Conservation (phyloP, 768 basidiomycete species). For the Boletus rufocinnamomeus region DNA sequence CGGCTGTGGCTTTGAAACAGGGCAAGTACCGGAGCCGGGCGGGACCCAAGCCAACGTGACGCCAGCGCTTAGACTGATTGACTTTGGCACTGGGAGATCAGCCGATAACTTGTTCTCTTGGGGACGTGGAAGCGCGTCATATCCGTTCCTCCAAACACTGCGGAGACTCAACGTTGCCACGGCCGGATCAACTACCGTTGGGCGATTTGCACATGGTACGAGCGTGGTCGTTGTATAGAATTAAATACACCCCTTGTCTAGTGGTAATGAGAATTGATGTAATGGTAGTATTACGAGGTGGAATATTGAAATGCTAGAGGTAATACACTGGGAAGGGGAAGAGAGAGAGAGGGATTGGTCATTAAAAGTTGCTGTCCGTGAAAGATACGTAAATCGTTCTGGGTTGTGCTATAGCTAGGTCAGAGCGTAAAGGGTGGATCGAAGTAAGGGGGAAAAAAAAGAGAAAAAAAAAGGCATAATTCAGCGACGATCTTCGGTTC, state of each 20-base stretch:
- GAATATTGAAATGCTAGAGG: conserved; percentile 22
- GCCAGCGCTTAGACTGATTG: conserved; percentile 27
- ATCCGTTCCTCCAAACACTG: conserved; percentile 12
- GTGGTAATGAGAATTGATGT: conserved; percentile 18
- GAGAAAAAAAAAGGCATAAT: not conserved
- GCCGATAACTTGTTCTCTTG: conserved; percentile 4
- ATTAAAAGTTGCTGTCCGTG: conserved; percentile 27
- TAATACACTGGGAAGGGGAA: conserved; percentile 20
- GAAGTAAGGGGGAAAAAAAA: not conserved
- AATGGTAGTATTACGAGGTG: conserved; percentile 28
- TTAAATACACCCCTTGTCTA: conserved; percentile 23
- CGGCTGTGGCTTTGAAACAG: conserved; percentile 26
- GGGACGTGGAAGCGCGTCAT: conserved; percentile 25
- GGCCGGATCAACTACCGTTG: conserved; percentile 23
- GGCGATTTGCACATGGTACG: conserved; percentile 14
- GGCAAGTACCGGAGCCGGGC: conserved; percentile 12
- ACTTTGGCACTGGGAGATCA: conserved; percentile 23
- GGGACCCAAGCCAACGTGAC: conserved; percentile 19
- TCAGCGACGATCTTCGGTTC: conserved; percentile 43
- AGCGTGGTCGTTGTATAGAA: conserved; percentile 11
- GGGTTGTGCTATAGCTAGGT: conserved; percentile 12
- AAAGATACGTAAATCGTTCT: conserved; percentile 29
- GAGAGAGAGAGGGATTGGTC: conserved; percentile 5
- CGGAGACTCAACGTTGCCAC: conserved; percentile 1
- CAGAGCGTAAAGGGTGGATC: conserved; percentile 13